Percentiles rank a stretch among this genome's conserved stretches.
These are phyloP conservation scores for Aspergillus ochraceus DNA, from an alignment of 2,329 filamentous ascomycete genomes.

Conservation along the genomic window DNA sequence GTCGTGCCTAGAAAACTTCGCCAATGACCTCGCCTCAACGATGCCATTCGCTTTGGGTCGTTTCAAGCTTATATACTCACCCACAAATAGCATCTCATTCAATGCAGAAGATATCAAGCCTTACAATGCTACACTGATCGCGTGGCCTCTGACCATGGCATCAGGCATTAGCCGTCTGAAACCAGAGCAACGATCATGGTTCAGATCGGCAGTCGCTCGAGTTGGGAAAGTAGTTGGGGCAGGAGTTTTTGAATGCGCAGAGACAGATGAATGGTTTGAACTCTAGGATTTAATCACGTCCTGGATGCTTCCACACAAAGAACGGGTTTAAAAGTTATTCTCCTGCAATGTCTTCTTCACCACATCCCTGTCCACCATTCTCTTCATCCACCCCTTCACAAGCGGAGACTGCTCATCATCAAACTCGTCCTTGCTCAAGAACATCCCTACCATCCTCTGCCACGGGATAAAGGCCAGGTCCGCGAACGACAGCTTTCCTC, in stretches of 20 bases:
- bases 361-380: neutral
- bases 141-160: neutral
- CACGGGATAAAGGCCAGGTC: constrained; percentile 2
- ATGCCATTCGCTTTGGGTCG: neutral
- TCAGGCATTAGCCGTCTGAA: neutral
- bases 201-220: neutral
- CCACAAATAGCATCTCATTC: neutral
- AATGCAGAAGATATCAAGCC: neutral
- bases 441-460: neutral
- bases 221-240: neutral
- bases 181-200: neutral
- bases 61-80: neutral
- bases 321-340: neutral
- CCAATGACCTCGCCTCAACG: neutral
- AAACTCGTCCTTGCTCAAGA: neutral
- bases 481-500: neutral
- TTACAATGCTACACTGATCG: neutral
- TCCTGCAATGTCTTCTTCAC: neutral
- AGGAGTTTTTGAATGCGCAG: neutral
- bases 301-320: neutral
- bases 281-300: neutral
- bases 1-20: neutral
- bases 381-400: neutral
- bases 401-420: neutral
- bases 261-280: neutral